These are phyloP conservation scores for Xylaria venustula DNA, from an alignment of 495 filamentous ascomycete species.

Conservation along the genomic window DNA sequence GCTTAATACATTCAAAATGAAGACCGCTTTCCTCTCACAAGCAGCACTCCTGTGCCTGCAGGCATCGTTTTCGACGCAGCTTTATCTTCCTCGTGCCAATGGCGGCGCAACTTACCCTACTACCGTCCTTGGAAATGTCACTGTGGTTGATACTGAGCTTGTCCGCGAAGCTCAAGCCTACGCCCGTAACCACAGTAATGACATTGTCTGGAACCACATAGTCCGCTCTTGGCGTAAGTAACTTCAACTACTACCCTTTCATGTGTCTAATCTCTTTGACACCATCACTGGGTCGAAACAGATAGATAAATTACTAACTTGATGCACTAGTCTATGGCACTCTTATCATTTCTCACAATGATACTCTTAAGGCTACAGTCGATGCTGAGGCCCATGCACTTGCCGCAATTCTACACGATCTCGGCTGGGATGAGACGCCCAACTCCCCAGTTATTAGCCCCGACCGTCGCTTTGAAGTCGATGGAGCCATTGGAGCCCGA, in stretches of 20 bases:
- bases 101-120: not conserved
- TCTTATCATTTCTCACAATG: constrained; percentile 26
- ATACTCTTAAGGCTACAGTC: constrained; percentile 8
- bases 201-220: constrained; percentile 39
- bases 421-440: constrained; percentile 30
- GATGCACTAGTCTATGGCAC: constrained; percentile 26
- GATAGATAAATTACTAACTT: not conserved
- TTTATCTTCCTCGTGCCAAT: not conserved
- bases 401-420: constrained; percentile 35
- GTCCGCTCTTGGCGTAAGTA: constrained; percentile 32
- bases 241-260: not conserved
- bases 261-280: too few species aligned
- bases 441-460: constrained; percentile 23
- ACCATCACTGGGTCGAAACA: too few species aligned
- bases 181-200: constrained; percentile 29
- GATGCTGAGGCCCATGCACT: constrained; percentile 37
- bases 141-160: constrained; percentile 37
- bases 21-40: not conserved
- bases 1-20: not conserved
- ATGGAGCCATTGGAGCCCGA: constrained; percentile 39
- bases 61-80: constrained; percentile 6
- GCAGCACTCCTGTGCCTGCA: constrained; percentile 3
- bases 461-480: constrained; percentile 45
- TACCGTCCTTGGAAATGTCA: constrained; percentile 20
- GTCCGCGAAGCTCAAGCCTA: constrained; percentile 36